A percentile compares a stretch with the other conserved stretches of the same genome.
phyloP scores from a whole-genome alignment of 2,329 filamentous ascomycete genomes.

The Bimuria novae-zelandiae region DNA sequence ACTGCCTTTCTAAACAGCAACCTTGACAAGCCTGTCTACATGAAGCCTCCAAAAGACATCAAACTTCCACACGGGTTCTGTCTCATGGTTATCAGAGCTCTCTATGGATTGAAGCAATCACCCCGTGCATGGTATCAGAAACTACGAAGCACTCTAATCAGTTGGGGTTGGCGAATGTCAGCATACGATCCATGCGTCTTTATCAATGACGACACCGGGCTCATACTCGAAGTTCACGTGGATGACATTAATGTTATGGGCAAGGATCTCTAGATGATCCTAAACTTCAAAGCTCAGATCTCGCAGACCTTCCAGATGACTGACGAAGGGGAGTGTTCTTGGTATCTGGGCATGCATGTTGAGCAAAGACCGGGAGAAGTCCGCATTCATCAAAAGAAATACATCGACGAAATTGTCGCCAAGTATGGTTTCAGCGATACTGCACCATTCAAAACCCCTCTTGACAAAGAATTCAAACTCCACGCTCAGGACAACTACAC shows the following conservation, averaged over 20 bases:
- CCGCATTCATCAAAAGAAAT: slow-evolving; percentile 17
- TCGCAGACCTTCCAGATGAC: slow-evolving; percentile 25
- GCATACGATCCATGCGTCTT: slow-evolving; percentile 19
- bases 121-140: slow-evolving; percentile 27
- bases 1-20: slow-evolving; percentile 36
- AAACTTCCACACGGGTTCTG: slow-evolving; percentile 5
- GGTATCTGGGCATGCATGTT: slow-evolving; percentile 31
- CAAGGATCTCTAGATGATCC: slow-evolving; percentile 7
- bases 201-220: slow-evolving; percentile 8
- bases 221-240: slow-evolving; percentile 27
- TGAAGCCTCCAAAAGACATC: slow-evolving; percentile 23
- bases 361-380: slow-evolving; percentile 4
- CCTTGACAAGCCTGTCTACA: slow-evolving; percentile 30
- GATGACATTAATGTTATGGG: slow-evolving; percentile 32
- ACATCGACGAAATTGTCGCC: slow-evolving; percentile 21
- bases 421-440: neutral
- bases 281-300: slow-evolving; percentile 22
- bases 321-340: slow-evolving; percentile 21
- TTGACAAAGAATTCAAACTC: neutral
- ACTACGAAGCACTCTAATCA: slow-evolving; percentile 17
- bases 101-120: slow-evolving; percentile 39
- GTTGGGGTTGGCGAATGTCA: slow-evolving; percentile 16
- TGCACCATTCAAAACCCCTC: neutral
- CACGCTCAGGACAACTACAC: neutral
- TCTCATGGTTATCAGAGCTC: slow-evolving; percentile 16